Conservation (phyloP, 805 yeast genomes). For the Candida taoyuanica region DNA sequence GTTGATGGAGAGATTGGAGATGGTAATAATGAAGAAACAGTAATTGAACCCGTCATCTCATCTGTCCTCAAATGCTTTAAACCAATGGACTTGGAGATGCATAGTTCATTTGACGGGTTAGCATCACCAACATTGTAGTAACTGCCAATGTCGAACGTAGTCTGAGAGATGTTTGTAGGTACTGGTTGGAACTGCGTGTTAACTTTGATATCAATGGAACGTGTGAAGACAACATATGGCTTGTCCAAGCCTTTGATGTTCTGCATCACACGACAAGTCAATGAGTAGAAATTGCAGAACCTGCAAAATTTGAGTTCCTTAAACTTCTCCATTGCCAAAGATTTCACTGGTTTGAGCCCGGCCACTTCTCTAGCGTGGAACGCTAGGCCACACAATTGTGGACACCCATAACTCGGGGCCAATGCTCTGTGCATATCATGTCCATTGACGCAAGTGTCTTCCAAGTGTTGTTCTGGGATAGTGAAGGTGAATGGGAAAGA, state of each 20-base stretch:
- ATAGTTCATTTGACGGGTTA: constrained; percentile 11
- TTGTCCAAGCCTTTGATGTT: constrained; percentile 10
- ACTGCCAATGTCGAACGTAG: constrained; percentile 7
- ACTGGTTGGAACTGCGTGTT: constrained; percentile 1
- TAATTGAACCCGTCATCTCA: constrained; percentile 7
- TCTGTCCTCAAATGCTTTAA: constrained; percentile 4
- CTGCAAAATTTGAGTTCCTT: constrained; percentile 3
- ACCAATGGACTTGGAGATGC: constrained; percentile 13
- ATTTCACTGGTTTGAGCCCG: constrained; percentile 12
- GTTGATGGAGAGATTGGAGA: constrained; percentile 5
- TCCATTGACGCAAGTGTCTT: constrained; percentile 12
- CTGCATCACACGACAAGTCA: constrained; percentile 16
- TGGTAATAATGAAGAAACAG: constrained; percentile 12
- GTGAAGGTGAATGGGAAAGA: constrained; percentile 19
- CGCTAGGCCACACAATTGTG: constrained; percentile 15
- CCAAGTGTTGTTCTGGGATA: constrained; percentile 15
- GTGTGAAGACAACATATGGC: constrained; percentile 17
- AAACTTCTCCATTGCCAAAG: constrained; percentile 2
- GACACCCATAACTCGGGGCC: constrained; percentile 19
- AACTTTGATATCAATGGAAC: constrained; percentile 20
- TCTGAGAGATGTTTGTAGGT: constrained; percentile 12
- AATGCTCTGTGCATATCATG: constrained; percentile 8
- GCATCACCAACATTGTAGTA: constrained; percentile 13
- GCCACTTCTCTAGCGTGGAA: constrained; percentile 16
- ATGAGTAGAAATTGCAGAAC: constrained; percentile 16